Base-by-base conservation (phyloP, 2,329 filamentous ascomycete species). In the Xylariaceae sp. region DNA sequence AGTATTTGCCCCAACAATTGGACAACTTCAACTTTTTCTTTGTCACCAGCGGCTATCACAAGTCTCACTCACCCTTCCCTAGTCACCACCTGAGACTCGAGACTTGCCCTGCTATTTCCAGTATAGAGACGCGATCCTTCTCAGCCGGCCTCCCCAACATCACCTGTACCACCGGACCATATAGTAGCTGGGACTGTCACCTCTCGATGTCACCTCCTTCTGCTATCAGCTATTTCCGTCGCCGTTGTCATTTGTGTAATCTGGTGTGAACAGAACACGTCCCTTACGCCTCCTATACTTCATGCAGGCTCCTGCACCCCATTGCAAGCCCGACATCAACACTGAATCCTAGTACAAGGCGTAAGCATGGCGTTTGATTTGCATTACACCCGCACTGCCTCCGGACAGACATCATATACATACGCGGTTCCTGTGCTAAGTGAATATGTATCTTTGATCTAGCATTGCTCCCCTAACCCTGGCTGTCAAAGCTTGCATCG, bases 371-470 rank as follows among this genome's bases (percentile, higher is more conserved):
- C n/a, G 7, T 42, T 18, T 16, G 13, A 13, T 35, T 3, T 30
- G 27, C 23, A 20, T 40, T 37, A 20, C 6, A 42, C 23, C 35
- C 26, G 23, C 10, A 26, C 16, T 27, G 15, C 20, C n/a, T 16
- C 39, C 32, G 15, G 21, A 11, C 32, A n/a, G 13, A 9, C 11
- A 46, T 40, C 35, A 35, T 23, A 27, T 52, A 50, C 39, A 29
- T 30, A 27, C 5, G 11, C n/a, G n/a, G n/a, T n/a, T 27, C 23
- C n/a, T 20, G 32, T 50, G 30, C n/a, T 16, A 24, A 37, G 10
- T 15, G 29, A 21, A 29, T 18, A 20, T 39, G 13, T 53, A 37
- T 50, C 36, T 58, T 48, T 50, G 40, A 36, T 47, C 39, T 55
- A 23, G 23, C 40, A 41, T 40, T 36, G 18, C 23, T 24, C 39